Evolutionary conservation across 179 eudicot genomes (phyloP), one percentile per base, ranked within the genome.

Genomic region (Silene vulgaris): DNA sequence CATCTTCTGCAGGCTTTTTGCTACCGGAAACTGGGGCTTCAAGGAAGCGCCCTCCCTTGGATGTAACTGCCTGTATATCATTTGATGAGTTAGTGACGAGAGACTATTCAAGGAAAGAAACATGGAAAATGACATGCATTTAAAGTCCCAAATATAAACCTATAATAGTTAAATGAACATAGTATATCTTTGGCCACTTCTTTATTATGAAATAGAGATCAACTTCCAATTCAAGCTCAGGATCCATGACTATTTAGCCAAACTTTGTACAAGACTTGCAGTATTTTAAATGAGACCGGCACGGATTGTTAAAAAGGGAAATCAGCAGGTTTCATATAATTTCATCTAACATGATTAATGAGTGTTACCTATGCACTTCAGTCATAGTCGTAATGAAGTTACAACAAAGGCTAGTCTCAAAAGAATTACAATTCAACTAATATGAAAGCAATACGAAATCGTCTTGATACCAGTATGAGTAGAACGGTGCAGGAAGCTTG

Each of bases 11-110:
- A 45, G 97, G 99, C 85, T 95, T 92, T 85, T 95, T 95, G 87
- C 99, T 95, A 57, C 97, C 99, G 26, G 99, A 95, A 79, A 95
- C 99, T 71, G 99, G 99, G 82, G 87, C 97, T 86, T 95, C 99
- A 59, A 95, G 86, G 75, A 95, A 95, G 68, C 23, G 65, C 77
- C 99, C 99, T 64, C 99, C 95, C 79, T 92, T 95, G 71, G 91
- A 84, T 77, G 82, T 83, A 66, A 95, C 80, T 73, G 91, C 97
- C 99, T 95, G 85, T 71, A 81, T 13, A 76, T 40, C 14, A 59
- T 63, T 62, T 54, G 2, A 69, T 59, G 26, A 67, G 79, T n/a
- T 63, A 64, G 28, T 32, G 30, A 35, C 3, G 37, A 19, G 57
- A 19, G 32, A 59, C 2, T 16, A 17, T 56, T 50, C 48, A 64